Evolutionary conservation across 306 rosid species (phyloP), one percentile per base, ranked within the genome.

Genomic region (Medicago ruthenica): DNA sequence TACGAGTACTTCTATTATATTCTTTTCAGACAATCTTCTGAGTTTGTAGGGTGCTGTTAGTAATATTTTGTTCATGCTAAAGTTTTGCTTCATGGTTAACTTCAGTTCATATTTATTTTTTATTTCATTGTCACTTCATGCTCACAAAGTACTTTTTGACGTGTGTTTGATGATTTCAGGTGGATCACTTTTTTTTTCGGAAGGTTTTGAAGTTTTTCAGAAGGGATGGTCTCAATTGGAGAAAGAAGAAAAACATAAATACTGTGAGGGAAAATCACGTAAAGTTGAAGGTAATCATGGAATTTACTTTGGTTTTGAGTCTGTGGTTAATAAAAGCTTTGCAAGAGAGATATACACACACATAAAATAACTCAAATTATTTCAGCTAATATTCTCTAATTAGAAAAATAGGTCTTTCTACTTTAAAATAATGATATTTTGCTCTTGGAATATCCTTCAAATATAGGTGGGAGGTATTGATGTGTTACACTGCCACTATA

Each of bases 221-320:
- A 79, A 92, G 90, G 88, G 97, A 92, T 76, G 96, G 92, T 69
- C 96, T 90, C 83, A 92, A 80, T 79, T 92, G 97, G 97, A 90
- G 97, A 82, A 92, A 92, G 91, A 92, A 92, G 81, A 88, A 75
- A 73, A 96, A 92, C 73, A 96, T 96, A 27, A 92, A 92, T 84
- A 92, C 93, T 78, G 96, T 92, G 87, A 90, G 73, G 89, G 97
- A 90, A 81, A 96, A 96, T 80, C 96, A 92, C 81, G 97, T 90
- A 78, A 92, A 92, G 85, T 80, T 92, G 86, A 92, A 92, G 96
- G 97, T 88, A 76, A 70, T 86, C 65, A 71, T 60, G 65, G 39
- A 60, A 47, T 71, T 73, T 40, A 24, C 42, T 69, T 63, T 55
- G 72, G 73, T 41, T 55, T 84, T 55, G 66, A 55, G 34, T 70